Conservation (phyloP, 2,329 filamentous ascomycete genomes). For the Penicillium hordei region DNA sequence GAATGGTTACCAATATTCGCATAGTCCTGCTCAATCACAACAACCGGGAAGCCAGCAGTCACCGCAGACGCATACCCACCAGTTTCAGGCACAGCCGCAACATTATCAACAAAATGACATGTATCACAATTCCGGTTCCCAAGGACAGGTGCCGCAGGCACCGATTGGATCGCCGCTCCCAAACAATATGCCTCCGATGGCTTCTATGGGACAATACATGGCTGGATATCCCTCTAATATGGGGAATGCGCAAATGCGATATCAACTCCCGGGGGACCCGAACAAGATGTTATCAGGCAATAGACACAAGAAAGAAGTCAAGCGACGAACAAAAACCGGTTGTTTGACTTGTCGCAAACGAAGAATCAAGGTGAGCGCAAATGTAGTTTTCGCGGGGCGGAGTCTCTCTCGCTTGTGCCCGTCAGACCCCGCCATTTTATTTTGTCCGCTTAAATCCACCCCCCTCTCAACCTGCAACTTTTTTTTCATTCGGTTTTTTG, state of each 20-base stretch:
- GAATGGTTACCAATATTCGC: constrained; percentile 38
- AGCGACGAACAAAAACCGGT: constrained; percentile 72
- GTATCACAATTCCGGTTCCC: constrained; percentile 31
- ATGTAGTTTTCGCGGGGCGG: constrained; percentile 22
- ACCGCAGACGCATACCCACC: constrained; percentile 28
- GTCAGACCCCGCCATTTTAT: constrained; percentile 30
- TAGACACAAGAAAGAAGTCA: constrained; percentile 70
- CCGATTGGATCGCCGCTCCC: constrained; percentile 56
- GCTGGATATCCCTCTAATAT: constrained; percentile 41
- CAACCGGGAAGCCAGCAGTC: constrained; percentile 43
- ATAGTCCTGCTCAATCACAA: constrained; percentile 35
- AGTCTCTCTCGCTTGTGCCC: constrained; percentile 30
- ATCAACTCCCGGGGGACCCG: constrained; percentile 50
- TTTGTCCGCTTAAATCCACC: constrained; percentile 20
- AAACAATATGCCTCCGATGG: constrained; percentile 47
- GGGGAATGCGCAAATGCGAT: constrained; percentile 52
- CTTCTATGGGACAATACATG: constrained; percentile 57
- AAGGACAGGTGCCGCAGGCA: constrained; percentile 39
- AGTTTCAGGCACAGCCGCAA: constrained; percentile 30
- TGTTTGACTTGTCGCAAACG: constrained; percentile 65
- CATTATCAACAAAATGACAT: constrained; percentile 35
- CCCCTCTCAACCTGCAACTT: constrained; percentile 13
- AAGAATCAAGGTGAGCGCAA: constrained; percentile 65
- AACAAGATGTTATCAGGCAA: constrained; percentile 60
- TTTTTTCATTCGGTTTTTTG: constrained; percentile 7